Conservation (phyloP, 805 yeast genomes). For the Saccharomycopsis lassenensis region DNA sequence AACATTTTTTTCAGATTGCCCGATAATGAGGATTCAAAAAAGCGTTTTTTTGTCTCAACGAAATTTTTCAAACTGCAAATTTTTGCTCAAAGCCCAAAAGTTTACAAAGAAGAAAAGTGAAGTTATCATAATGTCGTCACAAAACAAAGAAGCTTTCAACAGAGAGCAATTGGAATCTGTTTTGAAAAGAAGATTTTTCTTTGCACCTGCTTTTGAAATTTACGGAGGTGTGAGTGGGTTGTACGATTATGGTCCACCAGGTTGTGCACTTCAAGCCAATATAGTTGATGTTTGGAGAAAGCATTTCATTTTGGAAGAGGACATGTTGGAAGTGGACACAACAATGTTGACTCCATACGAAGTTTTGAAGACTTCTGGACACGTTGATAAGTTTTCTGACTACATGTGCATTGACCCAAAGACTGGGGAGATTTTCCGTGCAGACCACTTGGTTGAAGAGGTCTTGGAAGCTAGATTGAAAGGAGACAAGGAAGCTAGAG, state of each 20-base stretch:
- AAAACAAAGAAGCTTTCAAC: constrained; percentile 32
- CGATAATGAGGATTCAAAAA: too few species aligned
- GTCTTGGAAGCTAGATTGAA: constrained; percentile 92
- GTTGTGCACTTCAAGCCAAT: constrained; percentile 96
- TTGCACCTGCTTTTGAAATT: constrained; percentile 93
- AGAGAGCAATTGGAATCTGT: constrained; percentile 88
- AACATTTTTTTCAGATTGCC: too few species aligned
- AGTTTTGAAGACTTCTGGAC: constrained; percentile 97
- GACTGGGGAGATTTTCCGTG: constrained; percentile 95
- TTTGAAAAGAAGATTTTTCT: constrained; percentile 90
- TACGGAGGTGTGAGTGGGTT: constrained; percentile 98
- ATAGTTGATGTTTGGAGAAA: constrained; percentile 93
- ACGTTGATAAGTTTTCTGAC: constrained; percentile 97
- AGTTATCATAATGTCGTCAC: constrained; percentile 12
- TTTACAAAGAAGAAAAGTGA: too few species aligned
- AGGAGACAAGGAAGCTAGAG: constrained; percentile 97
- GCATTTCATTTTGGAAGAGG: constrained; percentile 95
- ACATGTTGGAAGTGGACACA: constrained; percentile 97
- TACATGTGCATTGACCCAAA: constrained; percentile 97
- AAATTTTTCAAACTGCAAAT: too few species aligned
- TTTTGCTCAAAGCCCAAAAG: too few species aligned
- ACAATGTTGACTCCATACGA: constrained; percentile 97
- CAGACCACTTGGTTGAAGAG: constrained; percentile 97
- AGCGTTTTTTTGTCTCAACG: too few species aligned
- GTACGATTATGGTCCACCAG: constrained; percentile 99